These are phyloP conservation scores for Monosporascus sp. DNA, from an alignment of 2,329 filamentous ascomycete species.

Conservation along the genomic window DNA sequence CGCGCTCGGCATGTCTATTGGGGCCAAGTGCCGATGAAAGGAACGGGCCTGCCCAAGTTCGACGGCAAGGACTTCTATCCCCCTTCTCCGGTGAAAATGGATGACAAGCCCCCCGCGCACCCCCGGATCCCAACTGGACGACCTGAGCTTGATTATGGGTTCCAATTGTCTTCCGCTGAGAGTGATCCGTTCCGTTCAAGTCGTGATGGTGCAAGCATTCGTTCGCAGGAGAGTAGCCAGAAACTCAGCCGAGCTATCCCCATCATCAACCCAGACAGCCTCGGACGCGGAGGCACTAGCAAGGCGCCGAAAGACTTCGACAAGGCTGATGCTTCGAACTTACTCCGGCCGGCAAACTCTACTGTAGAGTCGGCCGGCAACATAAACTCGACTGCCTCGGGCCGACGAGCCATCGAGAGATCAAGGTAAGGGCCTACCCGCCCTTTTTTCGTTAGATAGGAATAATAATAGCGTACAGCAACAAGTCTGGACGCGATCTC, in stretches of 20 bases:
- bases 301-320: slow-evolving; percentile 10
- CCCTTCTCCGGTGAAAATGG: slow-evolving; percentile 44
- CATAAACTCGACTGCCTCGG: slow-evolving; percentile 11
- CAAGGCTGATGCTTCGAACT: slow-evolving; percentile 6
- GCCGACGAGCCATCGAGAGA: slow-evolving; percentile 21
- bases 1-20: slow-evolving; percentile 57
- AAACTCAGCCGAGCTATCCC: slow-evolving; percentile 30
- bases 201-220: slow-evolving; percentile 15
- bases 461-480: slow-evolving; percentile 23
- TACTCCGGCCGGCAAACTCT: slow-evolving; percentile 9
- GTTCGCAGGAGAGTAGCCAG: slow-evolving; percentile 17
- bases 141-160: slow-evolving; percentile 9
- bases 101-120: neutral
- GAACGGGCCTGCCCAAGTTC: slow-evolving; percentile 55
- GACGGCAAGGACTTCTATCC: slow-evolving; percentile 63
- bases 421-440: slow-evolving; percentile 20
- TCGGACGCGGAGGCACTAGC: slow-evolving; percentile 2
- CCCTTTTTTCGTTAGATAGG: neutral
- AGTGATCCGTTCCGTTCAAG: slow-evolving; percentile 22
- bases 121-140: slow-evolving; percentile 4
- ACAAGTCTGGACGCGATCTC: slow-evolving; percentile 38
- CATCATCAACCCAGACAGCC: slow-evolving; percentile 25
- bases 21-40: slow-evolving; percentile 49
- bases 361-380: slow-evolving; percentile 5
- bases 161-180: slow-evolving; percentile 10